These are phyloP conservation scores for Herpomyces periplanetae DNA, from an alignment of 2,329 filamentous ascomycete genomes.

Conservation along the genomic window DNA sequence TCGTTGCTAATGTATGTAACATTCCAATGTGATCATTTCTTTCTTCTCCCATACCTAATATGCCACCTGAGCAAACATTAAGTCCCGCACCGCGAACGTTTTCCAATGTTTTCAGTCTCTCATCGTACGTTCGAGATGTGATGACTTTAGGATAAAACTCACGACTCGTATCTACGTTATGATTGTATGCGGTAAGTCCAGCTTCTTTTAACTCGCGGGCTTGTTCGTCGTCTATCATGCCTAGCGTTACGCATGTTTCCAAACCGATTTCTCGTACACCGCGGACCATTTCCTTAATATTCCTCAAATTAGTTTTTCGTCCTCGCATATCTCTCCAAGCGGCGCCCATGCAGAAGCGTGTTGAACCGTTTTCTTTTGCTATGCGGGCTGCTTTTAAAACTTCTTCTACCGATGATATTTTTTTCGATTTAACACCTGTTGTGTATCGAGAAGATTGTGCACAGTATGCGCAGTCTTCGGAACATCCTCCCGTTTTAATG, in stretches of 20 bases:
- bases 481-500: conserved; percentile 76
- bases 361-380: conserved; percentile 48
- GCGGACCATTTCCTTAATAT: conserved; percentile 49
- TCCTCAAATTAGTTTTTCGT: conserved; percentile 40
- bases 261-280: conserved; percentile 45
- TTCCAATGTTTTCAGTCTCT: conserved; percentile 35
- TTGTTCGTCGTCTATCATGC: conserved; percentile 53
- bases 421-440: conserved; percentile 32
- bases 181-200: conserved; percentile 64
- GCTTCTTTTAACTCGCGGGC: conserved; percentile 45
- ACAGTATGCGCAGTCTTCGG: conserved; percentile 72
- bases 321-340: conserved; percentile 83
- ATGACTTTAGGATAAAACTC: conserved; percentile 66
- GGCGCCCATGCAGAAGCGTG: conserved; percentile 75
- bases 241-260: conserved; percentile 71
- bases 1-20: conserved; percentile 37
- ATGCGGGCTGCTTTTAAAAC: conserved; percentile 37
- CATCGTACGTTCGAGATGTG: conserved; percentile 50
- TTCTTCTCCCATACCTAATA: conserved; percentile 45
- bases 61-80: conserved; percentile 62
- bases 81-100: conserved; percentile 55
- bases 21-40: conserved; percentile 41
- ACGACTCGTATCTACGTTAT: conserved; percentile 62
- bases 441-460: conserved; percentile 47
- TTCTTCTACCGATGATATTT: conserved; percentile 35